Conservation (phyloP, 2,329 filamentous ascomycete species). For the Alternaria dauci region DNA sequence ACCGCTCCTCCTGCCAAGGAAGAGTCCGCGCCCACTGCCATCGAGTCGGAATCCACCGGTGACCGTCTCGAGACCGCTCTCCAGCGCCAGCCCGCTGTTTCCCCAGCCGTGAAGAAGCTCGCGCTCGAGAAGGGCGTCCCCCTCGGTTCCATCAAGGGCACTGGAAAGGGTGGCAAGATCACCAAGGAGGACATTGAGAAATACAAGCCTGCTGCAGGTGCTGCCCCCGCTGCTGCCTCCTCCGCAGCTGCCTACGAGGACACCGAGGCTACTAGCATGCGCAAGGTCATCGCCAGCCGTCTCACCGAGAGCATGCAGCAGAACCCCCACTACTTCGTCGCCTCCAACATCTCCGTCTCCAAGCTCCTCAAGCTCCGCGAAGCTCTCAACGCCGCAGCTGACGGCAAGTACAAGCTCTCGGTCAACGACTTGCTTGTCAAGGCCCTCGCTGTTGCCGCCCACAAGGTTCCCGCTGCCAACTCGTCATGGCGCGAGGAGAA, state of each 20-base stretch:
- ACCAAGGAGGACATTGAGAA: constrained; percentile 95
- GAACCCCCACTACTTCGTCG: constrained; percentile 99
- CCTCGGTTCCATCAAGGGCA: constrained; percentile 82
- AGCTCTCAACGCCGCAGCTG: constrained; percentile 85
- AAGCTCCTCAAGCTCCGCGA: constrained; percentile 97
- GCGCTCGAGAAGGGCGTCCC: constrained; percentile 85
- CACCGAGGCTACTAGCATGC: constrained; percentile 86
- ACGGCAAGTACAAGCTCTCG: constrained; percentile 98
- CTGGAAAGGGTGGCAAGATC: constrained; percentile 84
- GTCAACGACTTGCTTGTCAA: constrained; percentile 99
- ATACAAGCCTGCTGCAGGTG: constrained; percentile 66
- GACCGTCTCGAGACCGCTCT: constrained; percentile 84
- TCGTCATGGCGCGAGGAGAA: constrained; percentile 86
- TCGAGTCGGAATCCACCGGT: constrained; percentile 76
- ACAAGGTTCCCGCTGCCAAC: constrained; percentile 96
- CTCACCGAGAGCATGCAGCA: constrained; percentile 88
- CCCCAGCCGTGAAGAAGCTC: constrained; percentile 78
- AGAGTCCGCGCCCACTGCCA: constrained; percentile 63
- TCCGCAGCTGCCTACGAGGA: constrained; percentile 78
- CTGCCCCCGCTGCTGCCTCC: constrained; percentile 59
- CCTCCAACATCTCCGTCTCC: constrained; percentile 85
- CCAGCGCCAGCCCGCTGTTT: constrained; percentile 79
- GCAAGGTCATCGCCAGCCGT: constrained; percentile 94
- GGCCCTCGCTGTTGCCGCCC: constrained; percentile 85
- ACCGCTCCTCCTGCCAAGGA: constrained; percentile 63